A percentile compares a stretch with the other conserved stretches of the same genome.
phyloP scores from a whole-genome alignment of 2,329 filamentous ascomycete species.

The Lecanicillium sp. region DNA sequence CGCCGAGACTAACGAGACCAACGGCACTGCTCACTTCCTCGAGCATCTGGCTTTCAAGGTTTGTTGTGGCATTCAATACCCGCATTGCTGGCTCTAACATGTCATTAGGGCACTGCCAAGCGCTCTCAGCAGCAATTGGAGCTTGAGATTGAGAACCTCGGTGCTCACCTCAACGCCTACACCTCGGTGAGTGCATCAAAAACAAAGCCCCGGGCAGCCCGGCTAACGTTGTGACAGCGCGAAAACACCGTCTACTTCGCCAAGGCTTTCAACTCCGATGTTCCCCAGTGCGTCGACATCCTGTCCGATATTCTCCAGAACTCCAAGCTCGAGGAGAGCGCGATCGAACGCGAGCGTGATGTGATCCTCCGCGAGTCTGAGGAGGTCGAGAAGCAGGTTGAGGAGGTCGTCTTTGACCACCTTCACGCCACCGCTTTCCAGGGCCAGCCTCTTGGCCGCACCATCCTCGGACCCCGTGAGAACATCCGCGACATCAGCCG shows the following conservation, averaged over 20 bases:
- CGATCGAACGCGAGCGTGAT: slow-evolving; percentile 96
- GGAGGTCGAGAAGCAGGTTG: slow-evolving; percentile 99
- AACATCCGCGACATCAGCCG: slow-evolving; percentile 96
- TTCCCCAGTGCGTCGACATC: slow-evolving; percentile 94
- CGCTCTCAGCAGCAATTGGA: slow-evolving; percentile 95
- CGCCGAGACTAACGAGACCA: slow-evolving; percentile 96
- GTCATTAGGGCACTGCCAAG: slow-evolving; percentile 73
- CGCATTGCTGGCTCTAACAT: neutral
- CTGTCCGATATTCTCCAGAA: slow-evolving; percentile 98
- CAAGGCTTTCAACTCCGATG: slow-evolving; percentile 97
- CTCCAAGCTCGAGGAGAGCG: slow-evolving; percentile 89
- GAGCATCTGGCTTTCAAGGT: slow-evolving; percentile 99
- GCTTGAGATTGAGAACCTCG: slow-evolving; percentile 99
- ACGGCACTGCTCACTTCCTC: slow-evolving; percentile 98
- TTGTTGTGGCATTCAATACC: slow-evolving; percentile 17
- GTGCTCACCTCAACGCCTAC: slow-evolving; percentile 97
- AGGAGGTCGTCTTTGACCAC: slow-evolving; percentile 99
- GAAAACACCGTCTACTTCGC: slow-evolving; percentile 99
- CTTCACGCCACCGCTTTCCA: slow-evolving; percentile 97
- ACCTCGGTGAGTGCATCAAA: slow-evolving; percentile 69
- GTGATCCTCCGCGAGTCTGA: slow-evolving; percentile 98
- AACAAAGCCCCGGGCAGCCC: slow-evolving; percentile 12
- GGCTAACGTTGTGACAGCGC: slow-evolving; percentile 49
- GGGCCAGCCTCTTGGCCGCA: slow-evolving; percentile 90
- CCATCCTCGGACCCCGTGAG: slow-evolving; percentile 93